phyloP scores from a whole-genome alignment of 331 rosid species.

The Malus hybrid region DNA sequence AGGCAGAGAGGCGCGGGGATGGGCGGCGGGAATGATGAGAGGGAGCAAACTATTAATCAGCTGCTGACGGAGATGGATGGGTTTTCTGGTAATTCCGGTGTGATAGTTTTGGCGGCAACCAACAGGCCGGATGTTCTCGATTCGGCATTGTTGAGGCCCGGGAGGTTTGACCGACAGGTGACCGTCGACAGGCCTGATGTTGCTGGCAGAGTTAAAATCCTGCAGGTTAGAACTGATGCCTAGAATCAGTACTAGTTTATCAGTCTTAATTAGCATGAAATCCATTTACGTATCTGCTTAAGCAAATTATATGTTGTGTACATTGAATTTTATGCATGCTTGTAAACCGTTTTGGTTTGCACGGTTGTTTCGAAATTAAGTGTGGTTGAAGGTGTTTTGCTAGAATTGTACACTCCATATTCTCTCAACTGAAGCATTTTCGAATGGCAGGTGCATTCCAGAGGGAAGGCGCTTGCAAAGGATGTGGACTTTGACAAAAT shows the following conservation, averaged over 20 bases:
- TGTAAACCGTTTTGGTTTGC: neutral
- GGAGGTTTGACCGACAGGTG: conserved; percentile 91
- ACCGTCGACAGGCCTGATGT: conserved; percentile 99
- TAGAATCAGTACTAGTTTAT: neutral
- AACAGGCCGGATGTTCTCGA: conserved; percentile 97
- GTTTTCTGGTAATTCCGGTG: conserved; percentile 93
- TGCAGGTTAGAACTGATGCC: conserved; percentile 54
- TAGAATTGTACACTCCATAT: neutral
- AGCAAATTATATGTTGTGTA: neutral
- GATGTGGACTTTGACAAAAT: conserved; percentile 97
- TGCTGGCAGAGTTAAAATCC: conserved; percentile 93
- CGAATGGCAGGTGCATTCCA: conserved; percentile 60
- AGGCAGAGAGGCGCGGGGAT: conserved; percentile 99
- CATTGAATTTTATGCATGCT: neutral
- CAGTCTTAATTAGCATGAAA: neutral
- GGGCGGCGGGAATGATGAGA: conserved; percentile 98
- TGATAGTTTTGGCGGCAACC: conserved; percentile 95
- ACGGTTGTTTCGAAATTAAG: neutral
- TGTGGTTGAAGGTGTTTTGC: neutral
- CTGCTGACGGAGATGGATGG: conserved; percentile 99
- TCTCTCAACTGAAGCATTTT: neutral
- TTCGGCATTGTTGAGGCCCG: conserved; percentile 82
- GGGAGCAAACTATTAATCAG: conserved; percentile 98
- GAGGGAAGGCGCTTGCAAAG: conserved; percentile 85
- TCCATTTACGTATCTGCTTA: neutral